Evolutionary conservation across 2,329 filamentous ascomycete genomes (phyloP).

Genomic region (Hypoxylon sp.): DNA sequence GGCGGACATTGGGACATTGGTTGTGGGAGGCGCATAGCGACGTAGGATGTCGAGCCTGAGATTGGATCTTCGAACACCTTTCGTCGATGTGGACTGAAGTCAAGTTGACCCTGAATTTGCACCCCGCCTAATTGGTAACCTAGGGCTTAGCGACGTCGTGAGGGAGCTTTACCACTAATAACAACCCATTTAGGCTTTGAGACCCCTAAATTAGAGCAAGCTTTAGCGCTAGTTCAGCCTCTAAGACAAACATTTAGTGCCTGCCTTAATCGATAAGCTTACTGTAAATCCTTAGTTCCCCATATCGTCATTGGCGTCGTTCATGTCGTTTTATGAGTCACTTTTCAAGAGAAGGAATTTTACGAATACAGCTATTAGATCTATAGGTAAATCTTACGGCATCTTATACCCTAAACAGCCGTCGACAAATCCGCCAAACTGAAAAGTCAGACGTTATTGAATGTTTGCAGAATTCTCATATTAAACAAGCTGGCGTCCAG

Average conservation of each 20-base stretch:
- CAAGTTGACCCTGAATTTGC: conserved; percentile 27
- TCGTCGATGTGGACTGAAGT: conserved; percentile 27
- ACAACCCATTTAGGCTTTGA: conserved; percentile 5
- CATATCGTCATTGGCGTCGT: conserved; percentile 32
- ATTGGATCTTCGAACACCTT: conserved; percentile 31
- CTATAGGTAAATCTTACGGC: not conserved
- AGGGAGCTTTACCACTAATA: conserved; percentile 16
- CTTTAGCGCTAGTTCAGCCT: conserved; percentile 2
- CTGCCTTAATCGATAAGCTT: conserved; percentile 42
- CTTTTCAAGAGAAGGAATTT: conserved; percentile 17
- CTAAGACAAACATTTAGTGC: not conserved
- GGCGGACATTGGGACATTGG: conserved; percentile 56
- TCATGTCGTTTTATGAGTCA: conserved; percentile 42
- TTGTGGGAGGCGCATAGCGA: conserved; percentile 55
- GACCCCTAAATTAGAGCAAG: conserved; percentile 9
- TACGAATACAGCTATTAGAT: not conserved
- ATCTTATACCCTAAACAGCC: not conserved
- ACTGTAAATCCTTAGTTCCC: conserved; percentile 25
- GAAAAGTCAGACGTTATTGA: not conserved
- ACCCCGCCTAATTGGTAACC: conserved; percentile 29
- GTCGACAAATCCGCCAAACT: too few relatives aligned
- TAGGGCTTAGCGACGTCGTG: conserved; percentile 22
- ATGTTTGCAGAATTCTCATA: conserved; percentile 7
- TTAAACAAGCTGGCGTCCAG: conserved; percentile 51
- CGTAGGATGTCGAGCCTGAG: conserved; percentile 47